Evolutionary conservation across 179 eudicot genomes (phyloP).

Genomic region (Camellia oleifera): DNA sequence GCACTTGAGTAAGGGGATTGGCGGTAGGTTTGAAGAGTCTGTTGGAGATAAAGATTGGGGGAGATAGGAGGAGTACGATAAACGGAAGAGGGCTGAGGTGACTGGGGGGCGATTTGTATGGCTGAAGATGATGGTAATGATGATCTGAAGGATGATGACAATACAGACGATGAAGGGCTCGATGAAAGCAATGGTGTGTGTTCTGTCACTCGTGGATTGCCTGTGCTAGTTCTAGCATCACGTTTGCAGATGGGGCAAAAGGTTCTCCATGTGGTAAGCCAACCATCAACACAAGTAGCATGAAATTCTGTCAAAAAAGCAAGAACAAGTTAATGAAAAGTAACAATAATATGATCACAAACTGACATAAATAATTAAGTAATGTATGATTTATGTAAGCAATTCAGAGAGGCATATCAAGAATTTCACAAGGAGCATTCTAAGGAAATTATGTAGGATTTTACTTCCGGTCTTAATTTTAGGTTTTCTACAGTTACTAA

Average conservation of each 20-base stretch:
- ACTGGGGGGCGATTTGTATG: conserved; percentile 45
- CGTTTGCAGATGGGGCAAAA: conserved; percentile 97
- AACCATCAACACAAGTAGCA: conserved; percentile 71
- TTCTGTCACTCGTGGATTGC: conserved; percentile 79
- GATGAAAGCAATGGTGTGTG: conserved; percentile 81
- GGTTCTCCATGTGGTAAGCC: conserved; percentile 96
- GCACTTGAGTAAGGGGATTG: conserved; percentile 43
- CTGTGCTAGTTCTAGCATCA: conserved; percentile 70
- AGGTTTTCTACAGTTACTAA: too few relatives aligned
- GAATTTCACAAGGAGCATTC: too few relatives aligned
- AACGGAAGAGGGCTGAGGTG: conserved; percentile 32
- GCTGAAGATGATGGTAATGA: conserved; percentile 58
- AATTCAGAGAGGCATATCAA: too few relatives aligned
- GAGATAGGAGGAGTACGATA: conserved; percentile 37
- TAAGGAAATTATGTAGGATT: too few relatives aligned
- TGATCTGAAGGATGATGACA: conserved; percentile 50
- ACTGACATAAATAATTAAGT: too few relatives aligned
- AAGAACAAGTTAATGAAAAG: neutral
- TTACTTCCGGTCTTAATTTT: too few relatives aligned
- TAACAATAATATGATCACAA: neutral
- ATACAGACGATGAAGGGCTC: conserved; percentile 38
- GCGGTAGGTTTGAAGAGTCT: conserved; percentile 34
- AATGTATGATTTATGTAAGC: too few relatives aligned
- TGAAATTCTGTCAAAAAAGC: conserved; percentile 65
- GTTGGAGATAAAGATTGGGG: conserved; percentile 46